phyloP scores from a whole-genome alignment of 2,329 filamentous ascomycete species.

The Arthroderma sp. region DNA sequence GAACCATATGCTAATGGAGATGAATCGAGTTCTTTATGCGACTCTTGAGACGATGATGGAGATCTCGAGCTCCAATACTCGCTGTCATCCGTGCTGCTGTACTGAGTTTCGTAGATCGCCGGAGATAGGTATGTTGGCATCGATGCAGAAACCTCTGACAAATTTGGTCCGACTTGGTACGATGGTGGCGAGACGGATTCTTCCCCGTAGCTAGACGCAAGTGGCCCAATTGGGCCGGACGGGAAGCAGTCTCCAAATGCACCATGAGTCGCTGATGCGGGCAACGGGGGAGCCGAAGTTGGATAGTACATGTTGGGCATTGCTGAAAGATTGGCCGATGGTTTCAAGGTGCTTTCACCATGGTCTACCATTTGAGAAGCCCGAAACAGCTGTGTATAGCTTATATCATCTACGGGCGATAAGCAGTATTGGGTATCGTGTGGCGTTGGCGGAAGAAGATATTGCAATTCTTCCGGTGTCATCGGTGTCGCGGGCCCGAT shows the following conservation, averaged over 20 bases:
- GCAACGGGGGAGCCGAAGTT: conserved; percentile 26
- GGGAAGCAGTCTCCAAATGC: background rate
- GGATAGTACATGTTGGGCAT: conserved; percentile 27
- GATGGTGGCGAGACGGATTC: too few relatives aligned
- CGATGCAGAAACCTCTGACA: conserved; percentile 21
- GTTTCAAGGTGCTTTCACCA: conserved; percentile 30
- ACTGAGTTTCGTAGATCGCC: conserved; percentile 24
- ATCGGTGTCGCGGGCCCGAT: conserved; percentile 32
- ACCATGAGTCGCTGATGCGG: conserved; percentile 21
- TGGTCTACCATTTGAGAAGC: conserved; percentile 28
- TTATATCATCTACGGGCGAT: conserved; percentile 18
- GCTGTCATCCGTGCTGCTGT: conserved; percentile 15
- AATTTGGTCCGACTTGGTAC: too few relatives aligned
- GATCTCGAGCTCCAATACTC: conserved; percentile 17
- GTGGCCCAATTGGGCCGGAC: too few relatives aligned
- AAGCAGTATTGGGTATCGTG: conserved; percentile 26
- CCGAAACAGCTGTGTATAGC: conserved; percentile 22
- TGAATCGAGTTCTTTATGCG: conserved; percentile 20
- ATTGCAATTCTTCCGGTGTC: conserved; percentile 30
- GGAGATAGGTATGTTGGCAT: conserved; percentile 25
- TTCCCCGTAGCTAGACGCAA: too few relatives aligned
- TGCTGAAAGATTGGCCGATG: conserved; percentile 26
- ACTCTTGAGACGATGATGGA: conserved; percentile 19
- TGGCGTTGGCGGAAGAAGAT: conserved; percentile 28
- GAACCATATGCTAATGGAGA: conserved; percentile 11